Evolutionary conservation across 345 rosid genomes (phyloP).

Genomic region (Eucalyptus tenuipes): DNA sequence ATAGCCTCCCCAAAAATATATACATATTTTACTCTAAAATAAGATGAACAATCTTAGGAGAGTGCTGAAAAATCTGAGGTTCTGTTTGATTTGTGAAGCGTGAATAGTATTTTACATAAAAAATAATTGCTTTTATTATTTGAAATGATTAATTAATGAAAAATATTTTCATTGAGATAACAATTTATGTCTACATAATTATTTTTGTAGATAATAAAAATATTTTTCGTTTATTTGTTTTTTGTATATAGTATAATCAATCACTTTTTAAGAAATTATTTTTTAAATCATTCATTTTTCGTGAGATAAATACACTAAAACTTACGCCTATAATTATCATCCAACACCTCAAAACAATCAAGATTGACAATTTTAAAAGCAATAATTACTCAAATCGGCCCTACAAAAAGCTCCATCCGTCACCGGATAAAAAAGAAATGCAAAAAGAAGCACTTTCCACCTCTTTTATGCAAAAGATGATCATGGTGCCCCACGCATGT

Average conservation of each 20-base stretch:
- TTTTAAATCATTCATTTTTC: too few species aligned
- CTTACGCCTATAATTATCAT: neutral
- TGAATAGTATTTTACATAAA: neutral
- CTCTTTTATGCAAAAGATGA: neutral
- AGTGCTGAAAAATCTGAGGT: neutral
- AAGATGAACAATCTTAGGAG: neutral
- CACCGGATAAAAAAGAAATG: neutral
- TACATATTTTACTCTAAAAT: neutral
- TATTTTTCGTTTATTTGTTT: too few species aligned
- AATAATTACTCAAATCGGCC: neutral
- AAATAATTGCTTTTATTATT: rapidly evolving
- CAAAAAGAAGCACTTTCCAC: neutral
- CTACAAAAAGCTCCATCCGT: neutral
- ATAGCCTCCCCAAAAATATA: neutral
- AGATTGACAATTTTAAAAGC: neutral
- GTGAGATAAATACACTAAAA: neutral
- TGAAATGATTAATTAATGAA: neutral
- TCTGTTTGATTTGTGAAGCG: neutral
- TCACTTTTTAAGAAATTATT: neutral
- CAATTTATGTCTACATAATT: neutral
- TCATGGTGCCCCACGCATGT: neutral
- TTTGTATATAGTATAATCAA: too few species aligned
- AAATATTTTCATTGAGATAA: neutral
- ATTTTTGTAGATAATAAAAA: too few species aligned
- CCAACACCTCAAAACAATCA: neutral